These are phyloP conservation scores for Oropetium thomaeum DNA, from an alignment of 176 grass and related monocot genomes.

Conservation along the genomic window DNA sequence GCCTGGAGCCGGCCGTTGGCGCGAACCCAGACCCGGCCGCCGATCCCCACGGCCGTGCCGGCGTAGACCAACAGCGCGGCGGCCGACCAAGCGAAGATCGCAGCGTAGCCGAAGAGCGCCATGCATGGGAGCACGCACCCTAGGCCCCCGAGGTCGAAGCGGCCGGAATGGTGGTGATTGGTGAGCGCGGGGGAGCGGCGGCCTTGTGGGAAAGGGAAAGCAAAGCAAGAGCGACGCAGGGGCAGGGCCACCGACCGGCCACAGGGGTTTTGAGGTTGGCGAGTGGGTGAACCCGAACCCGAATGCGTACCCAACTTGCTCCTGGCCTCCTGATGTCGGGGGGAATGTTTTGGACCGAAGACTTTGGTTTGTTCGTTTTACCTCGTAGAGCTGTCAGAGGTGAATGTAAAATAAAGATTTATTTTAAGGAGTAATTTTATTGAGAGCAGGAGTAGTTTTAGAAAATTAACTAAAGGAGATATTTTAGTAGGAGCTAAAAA, in stretches of 20 bases:
- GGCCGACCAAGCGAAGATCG: background rate
- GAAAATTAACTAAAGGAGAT: no score
- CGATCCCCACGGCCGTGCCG: background rate
- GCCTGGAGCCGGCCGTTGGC: background rate
- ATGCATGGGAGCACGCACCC: background rate
- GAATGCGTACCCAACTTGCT: no score
- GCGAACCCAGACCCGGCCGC: background rate
- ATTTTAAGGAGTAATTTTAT: no score
- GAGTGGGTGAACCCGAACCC: no score
- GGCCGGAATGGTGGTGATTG: background rate
- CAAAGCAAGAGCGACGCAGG: background rate
- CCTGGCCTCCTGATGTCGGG: no score
- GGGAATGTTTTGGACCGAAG: no score
- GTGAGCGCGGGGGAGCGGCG: background rate
- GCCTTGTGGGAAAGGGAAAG: background rate
- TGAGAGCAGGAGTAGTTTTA: no score
- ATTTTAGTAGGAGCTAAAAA: no score
- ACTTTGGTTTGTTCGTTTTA: no score
- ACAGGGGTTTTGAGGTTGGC: background rate
- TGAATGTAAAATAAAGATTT: no score
- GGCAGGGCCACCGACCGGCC: no score
- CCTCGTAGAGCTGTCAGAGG: no score
- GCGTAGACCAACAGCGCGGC: background rate
- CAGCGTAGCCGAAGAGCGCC: background rate
- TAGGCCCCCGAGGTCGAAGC: background rate